Evolutionary conservation across 176 grass and related monocot species (phyloP), one percentile per base, ranked within the genome.

Genomic region (Carex littledalei): DNA sequence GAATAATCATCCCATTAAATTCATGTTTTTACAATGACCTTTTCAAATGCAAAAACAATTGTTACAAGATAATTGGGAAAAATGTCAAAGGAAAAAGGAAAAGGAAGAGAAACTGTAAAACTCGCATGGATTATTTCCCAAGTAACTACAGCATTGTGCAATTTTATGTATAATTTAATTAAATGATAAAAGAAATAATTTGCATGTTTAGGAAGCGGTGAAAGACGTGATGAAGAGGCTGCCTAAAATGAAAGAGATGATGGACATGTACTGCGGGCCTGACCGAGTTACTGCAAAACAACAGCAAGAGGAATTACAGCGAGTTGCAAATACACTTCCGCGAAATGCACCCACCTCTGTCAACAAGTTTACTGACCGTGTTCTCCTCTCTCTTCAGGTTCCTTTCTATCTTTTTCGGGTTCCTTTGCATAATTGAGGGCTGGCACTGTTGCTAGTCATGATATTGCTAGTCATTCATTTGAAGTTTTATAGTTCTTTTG

Each of bases 231-330:
- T 94, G 88, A 31, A 61, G n/a, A 87, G 80, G 80, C 86, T 85
- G 5, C 93, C 93, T 84, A 39, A 85, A 56, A 90, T 94, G 83
- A 90, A 98, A 84, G 81, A 94, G 41, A 61, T 93, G 32, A 84
- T 95, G 68, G 96, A 95, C 66, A 84, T 86, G 80, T 98, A 92
- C 68, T 85, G 81, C 10, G 89, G 93, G 3, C 93, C 93, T 86
- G 93, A 94, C 67, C 77, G 84, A 49, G 87, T 98, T 80, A 91
- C 93, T 85, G 91, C 93, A 81, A 98, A 95, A 83, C 83, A 98
- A 87, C 91, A 98, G 86, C 91, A 95, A 63, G 57, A 84, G 60
- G 96, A 98, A 79, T 78, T 98, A 85, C 82, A 92, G 79, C 87
- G 93, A 86, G 93, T 95, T 84, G 96, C 93, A 47, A 88, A 77